These are phyloP conservation scores for Myxozyma melibiosi DNA, from an alignment of 805 yeast species.

Conservation along the genomic window DNA sequence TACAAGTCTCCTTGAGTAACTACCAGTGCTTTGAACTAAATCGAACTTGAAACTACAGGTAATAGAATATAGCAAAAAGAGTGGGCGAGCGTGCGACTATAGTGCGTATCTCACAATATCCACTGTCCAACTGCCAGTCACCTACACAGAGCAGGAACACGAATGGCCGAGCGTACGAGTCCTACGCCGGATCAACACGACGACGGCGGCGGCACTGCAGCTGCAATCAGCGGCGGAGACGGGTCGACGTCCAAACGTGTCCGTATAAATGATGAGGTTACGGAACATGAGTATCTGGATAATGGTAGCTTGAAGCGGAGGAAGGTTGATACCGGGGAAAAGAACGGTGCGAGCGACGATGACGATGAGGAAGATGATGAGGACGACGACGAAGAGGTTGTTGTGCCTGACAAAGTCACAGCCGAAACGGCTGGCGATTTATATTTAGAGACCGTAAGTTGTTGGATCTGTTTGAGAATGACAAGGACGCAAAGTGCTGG, in stretches of 20 bases:
- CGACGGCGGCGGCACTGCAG: background rate
- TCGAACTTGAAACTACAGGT: too few species aligned
- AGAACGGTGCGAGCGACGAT: constrained; percentile 8
- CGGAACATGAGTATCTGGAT: background rate
- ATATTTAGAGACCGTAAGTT: constrained; percentile 33
- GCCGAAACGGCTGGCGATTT: constrained; percentile 18
- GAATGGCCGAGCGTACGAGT: too few species aligned
- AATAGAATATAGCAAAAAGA: too few species aligned
- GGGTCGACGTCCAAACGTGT: constrained; percentile 1
- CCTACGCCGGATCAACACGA: background rate
- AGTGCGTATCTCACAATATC: too few species aligned
- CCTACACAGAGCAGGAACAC: too few species aligned
- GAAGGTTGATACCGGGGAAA: background rate
- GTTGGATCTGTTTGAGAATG: background rate
- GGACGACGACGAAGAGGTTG: constrained; percentile 13
- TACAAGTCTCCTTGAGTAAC: too few species aligned
- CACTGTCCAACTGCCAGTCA: too few species aligned
- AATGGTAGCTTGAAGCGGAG: background rate
- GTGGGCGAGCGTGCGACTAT: too few species aligned
- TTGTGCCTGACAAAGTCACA: background rate
- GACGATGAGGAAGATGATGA: constrained; percentile 16
- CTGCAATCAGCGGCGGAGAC: too few species aligned
- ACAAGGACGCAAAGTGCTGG: too few species aligned
- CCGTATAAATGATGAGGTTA: background rate
- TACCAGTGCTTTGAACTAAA: too few species aligned